Evolutionary conservation across 352 stramenopile species (phyloP).

Genomic region (Phytophthora fragariaefolia): DNA sequence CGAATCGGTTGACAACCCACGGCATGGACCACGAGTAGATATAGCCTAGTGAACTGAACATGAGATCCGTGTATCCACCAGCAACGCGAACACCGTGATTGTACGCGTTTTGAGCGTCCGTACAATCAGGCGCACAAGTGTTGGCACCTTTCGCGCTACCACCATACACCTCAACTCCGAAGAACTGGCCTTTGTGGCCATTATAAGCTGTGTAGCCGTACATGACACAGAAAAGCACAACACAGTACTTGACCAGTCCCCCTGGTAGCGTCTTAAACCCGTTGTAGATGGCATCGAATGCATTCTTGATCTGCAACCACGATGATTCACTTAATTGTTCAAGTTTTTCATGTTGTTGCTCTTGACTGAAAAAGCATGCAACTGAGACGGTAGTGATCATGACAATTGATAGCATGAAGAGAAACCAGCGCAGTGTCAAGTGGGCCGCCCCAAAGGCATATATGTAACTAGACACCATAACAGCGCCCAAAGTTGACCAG

Average conservation of each 20-base stretch:
- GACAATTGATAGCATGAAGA: slow-evolving; percentile 30
- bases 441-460: slow-evolving; percentile 33
- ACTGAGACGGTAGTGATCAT: slow-evolving; percentile 28
- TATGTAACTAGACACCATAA: slow-evolving; percentile 36
- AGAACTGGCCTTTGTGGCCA: slow-evolving; percentile 47
- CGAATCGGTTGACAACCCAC: slow-evolving; percentile 44
- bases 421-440: slow-evolving; percentile 33
- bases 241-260: slow-evolving; percentile 50
- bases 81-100: slow-evolving; percentile 39
- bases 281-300: slow-evolving; percentile 37
- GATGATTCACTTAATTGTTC: slow-evolving; percentile 15
- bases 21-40: slow-evolving; percentile 51
- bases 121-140: slow-evolving; percentile 35
- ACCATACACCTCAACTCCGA: slow-evolving; percentile 27
- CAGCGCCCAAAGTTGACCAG: slow-evolving; percentile 22
- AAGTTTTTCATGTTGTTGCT: slow-evolving; percentile 16
- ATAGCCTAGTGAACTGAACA: slow-evolving; percentile 50
- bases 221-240: slow-evolving; percentile 51
- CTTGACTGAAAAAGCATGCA: slow-evolving; percentile 27
- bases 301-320: slow-evolving; percentile 23
- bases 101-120: slow-evolving; percentile 43
- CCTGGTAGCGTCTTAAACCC: slow-evolving; percentile 48
- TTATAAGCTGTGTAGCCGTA: slow-evolving; percentile 64
- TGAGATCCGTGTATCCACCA: slow-evolving; percentile 45
- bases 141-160: slow-evolving; percentile 27